A percentile compares a stretch with the other conserved stretches of the same genome.
Evolutionary conservation across 305 asterid species (phyloP).

Genomic region (Fraxinus platypoda): DNA sequence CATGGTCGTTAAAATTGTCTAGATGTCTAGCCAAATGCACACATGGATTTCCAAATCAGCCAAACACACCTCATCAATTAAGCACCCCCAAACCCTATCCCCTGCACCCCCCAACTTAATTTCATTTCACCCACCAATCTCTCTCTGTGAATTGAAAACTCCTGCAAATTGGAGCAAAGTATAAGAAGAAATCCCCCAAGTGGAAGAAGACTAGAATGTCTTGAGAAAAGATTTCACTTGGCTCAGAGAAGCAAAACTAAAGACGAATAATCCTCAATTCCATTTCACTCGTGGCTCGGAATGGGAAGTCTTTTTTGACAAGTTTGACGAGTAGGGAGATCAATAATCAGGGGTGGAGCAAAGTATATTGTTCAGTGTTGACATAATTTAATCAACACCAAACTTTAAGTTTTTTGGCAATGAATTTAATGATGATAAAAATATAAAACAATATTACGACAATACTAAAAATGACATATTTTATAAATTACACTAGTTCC

Average conservation of each 20-base stretch:
- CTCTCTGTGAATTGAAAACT: neutral
- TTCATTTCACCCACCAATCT: neutral
- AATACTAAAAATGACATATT: too few relatives aligned
- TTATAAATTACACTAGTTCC: too few relatives aligned
- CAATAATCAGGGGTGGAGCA: too few relatives aligned
- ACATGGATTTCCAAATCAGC: neutral
- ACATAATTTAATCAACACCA: too few relatives aligned
- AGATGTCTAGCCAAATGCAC: neutral
- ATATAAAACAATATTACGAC: too few relatives aligned
- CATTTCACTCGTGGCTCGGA: constrained; percentile 57
- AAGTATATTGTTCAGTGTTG: too few relatives aligned
- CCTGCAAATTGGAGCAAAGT: neutral
- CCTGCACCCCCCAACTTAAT: neutral
- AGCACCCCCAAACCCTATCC: neutral
- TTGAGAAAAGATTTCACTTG: neutral
- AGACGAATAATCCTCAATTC: too few relatives aligned
- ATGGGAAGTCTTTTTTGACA: constrained; percentile 78
- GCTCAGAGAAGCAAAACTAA: too few relatives aligned
- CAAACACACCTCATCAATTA: neutral
- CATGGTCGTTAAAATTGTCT: neutral
- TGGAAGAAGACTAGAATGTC: neutral
- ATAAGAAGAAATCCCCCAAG: neutral
- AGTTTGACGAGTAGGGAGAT: constrained; percentile 46
- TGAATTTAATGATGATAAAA: too few relatives aligned
- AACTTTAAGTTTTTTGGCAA: too few relatives aligned